Percentiles rank a stretch among this genome's conserved stretches.
These are phyloP conservation scores for Scedosporium aurantiacum DNA, from an alignment of 2,329 filamentous ascomycete genomes.

Conservation along the genomic window DNA sequence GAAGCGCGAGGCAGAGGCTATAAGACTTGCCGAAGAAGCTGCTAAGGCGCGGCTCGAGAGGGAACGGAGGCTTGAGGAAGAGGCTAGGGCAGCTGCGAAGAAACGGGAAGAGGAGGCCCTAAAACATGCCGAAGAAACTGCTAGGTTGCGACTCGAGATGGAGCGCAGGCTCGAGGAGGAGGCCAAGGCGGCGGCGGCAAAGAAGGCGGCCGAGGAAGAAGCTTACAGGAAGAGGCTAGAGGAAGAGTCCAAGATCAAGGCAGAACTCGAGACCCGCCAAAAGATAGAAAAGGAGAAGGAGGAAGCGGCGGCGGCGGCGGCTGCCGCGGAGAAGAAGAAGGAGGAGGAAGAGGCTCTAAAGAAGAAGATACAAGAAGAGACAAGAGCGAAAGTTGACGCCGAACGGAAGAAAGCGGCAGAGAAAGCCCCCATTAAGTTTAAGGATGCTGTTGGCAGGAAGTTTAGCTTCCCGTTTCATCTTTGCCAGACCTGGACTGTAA, in stretches of 20 bases:
- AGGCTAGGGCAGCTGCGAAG: slow-evolving; percentile 26
- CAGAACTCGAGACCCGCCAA: slow-evolving; percentile 27
- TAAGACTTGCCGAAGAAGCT: too few species aligned
- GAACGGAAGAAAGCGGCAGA: slow-evolving; percentile 41
- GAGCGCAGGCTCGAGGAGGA: slow-evolving; percentile 14
- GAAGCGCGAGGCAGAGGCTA: slow-evolving; percentile 17
- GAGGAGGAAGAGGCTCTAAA: slow-evolving; percentile 39
- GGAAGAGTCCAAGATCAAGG: slow-evolving; percentile 21
- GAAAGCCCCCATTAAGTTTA: slow-evolving; percentile 74
- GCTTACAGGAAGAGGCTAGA: slow-evolving; percentile 14
- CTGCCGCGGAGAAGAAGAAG: slow-evolving; percentile 33
- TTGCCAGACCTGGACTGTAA: slow-evolving; percentile 73
- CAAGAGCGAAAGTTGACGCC: slow-evolving; percentile 36
- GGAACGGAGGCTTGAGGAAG: slow-evolving; percentile 23
- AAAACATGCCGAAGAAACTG: slow-evolving; percentile 34
- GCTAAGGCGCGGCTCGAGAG: slow-evolving; percentile 18
- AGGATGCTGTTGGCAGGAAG: slow-evolving; percentile 82
- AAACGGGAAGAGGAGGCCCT: slow-evolving; percentile 27
- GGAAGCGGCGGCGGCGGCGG: slow-evolving; percentile 25
- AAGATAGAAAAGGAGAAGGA: slow-evolving; percentile 22
- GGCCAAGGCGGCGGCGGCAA: slow-evolving; percentile 19
- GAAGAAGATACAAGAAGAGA: slow-evolving; percentile 45
- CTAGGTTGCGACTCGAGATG: slow-evolving; percentile 12
- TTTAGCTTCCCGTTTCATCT: slow-evolving; percentile 85
- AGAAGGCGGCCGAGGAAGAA: slow-evolving; percentile 11